A percentile compares a stretch with the other conserved stretches of the same genome.
These are phyloP conservation scores for Jamesozyma spencerorum DNA, from an alignment of 805 yeast species.

Conservation along the genomic window DNA sequence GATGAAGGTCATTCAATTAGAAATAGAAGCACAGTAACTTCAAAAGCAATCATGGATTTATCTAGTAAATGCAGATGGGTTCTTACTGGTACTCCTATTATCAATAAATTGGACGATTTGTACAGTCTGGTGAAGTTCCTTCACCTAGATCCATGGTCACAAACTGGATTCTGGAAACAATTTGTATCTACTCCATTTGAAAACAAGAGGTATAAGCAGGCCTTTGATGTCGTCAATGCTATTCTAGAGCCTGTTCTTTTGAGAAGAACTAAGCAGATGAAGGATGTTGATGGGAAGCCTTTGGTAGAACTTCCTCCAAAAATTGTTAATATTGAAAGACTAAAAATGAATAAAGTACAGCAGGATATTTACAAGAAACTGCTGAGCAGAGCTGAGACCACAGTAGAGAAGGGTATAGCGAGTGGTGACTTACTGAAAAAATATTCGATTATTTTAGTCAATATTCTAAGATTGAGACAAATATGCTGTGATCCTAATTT, in stretches of 20 bases:
- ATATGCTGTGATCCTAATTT: slow-evolving; percentile 77
- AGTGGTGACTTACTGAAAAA: slow-evolving; percentile 61
- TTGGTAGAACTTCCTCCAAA: slow-evolving; percentile 72
- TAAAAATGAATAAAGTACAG: slow-evolving; percentile 61
- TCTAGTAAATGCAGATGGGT: slow-evolving; percentile 66
- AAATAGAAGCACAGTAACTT: slow-evolving; percentile 67
- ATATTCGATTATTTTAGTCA: slow-evolving; percentile 73
- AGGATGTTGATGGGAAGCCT: slow-evolving; percentile 60
- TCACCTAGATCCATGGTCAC: slow-evolving; percentile 82
- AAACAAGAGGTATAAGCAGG: slow-evolving; percentile 55
- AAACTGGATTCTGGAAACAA: slow-evolving; percentile 76
- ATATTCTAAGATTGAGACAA: slow-evolving; percentile 75
- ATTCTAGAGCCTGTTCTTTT: slow-evolving; percentile 74
- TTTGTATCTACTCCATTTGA: slow-evolving; percentile 81
- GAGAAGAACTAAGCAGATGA: slow-evolving; percentile 82
- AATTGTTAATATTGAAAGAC: slow-evolving; percentile 57
- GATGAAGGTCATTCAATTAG: slow-evolving; percentile 91
- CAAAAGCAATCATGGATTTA: slow-evolving; percentile 67
- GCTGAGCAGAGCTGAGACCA: slow-evolving; percentile 52
- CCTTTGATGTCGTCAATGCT: slow-evolving; percentile 76
- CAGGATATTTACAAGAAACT: slow-evolving; percentile 57
- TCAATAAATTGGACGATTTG: slow-evolving; percentile 78
- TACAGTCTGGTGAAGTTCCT: slow-evolving; percentile 68
- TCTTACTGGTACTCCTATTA: slow-evolving; percentile 88
- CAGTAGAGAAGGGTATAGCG: slow-evolving; percentile 50